Evolutionary conservation across 2,329 filamentous ascomycete genomes (phyloP), one percentile per base, ranked within the genome.

Genomic region (Cytospora leucostoma): DNA sequence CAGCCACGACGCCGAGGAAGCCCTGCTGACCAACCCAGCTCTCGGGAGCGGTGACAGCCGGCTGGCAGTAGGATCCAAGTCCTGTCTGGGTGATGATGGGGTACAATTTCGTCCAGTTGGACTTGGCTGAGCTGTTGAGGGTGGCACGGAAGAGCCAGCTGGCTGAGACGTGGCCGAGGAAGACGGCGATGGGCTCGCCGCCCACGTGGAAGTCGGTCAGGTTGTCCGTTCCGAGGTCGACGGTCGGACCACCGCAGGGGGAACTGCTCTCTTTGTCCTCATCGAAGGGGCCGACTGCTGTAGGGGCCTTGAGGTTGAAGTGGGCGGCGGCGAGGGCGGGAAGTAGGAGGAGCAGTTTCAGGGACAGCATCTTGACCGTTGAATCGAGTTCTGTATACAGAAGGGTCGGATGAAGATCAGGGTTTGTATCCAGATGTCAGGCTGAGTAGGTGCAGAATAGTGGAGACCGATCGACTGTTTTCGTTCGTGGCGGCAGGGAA

Each of bases 61-160:
- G 79, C 68, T 82, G 72, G 73, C 86, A 88, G 67, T 82, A 85
- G 56, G 75, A 72, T 60, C 85, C 84, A 2, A 82, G 74, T 17
- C 84, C 84, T 61, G 73, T 82, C 73, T 88, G 84, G 68, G 77
- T 71, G 38, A 85, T 75, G 59, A 84, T 80, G 35, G 81, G 81
- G 69, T 79, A 82, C 57, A 86, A 70, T 70, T 85, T 75, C 33
- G 81, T 80, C 85, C 85, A 88, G 70, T 80, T 81, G 21, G 75
- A 74, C 52, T 71, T 69, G 51, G 77, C 80, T 12, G 76, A 76
- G 55, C 75, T 68, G 68, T 85, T 84, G 21, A 80, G 75, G 13
- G 84, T 87, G 66, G 79, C 82, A 66, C 85, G 84, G 76, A 85
- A 83, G 17, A 88, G 77, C 81, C 80, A 87, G 61, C 77, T 83